These are phyloP conservation scores for Giardia duodenalis DNA, from an alignment of 208 protist genomes.

Conservation along the genomic window DNA sequence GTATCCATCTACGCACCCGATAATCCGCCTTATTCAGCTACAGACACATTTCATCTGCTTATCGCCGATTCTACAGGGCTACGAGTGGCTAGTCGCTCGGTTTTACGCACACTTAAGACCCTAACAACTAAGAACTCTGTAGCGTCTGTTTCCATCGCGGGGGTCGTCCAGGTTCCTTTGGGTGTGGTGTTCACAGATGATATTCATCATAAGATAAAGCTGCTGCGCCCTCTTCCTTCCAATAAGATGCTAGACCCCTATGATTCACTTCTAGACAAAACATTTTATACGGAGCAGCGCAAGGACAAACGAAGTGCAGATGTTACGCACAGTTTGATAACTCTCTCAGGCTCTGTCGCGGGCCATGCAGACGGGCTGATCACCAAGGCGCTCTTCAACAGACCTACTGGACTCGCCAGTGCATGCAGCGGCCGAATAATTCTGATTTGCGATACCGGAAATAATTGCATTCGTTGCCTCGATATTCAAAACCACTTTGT, in stretches of 20 bases:
- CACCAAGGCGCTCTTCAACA: neutral
- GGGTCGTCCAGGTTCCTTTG: neutral
- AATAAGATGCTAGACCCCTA: neutral
- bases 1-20: neutral
- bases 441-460: slow-evolving; percentile 4
- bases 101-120: neutral
- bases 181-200: neutral
- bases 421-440: slow-evolving; percentile 7
- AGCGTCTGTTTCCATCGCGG: neutral
- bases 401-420: neutral
- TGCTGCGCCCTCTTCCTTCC: neutral
- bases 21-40: neutral
- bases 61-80: neutral
- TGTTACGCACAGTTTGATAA: neutral
- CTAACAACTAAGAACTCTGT: neutral
- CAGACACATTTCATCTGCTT: neutral
- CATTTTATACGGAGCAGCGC: neutral
- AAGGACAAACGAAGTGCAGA: neutral
- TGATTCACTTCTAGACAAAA: neutral
- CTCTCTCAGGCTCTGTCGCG: neutral
- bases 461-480: slow-evolving; percentile 10
- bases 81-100: neutral
- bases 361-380: slow-evolving; percentile 12
- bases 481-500: neutral
- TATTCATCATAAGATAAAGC: slow-evolving; percentile 4